Evolutionary conservation across 225 moss, liverwort and hornwort species (phyloP), one percentile per base, ranked within the genome.

Genomic region (Sphagnum tenellum): DNA sequence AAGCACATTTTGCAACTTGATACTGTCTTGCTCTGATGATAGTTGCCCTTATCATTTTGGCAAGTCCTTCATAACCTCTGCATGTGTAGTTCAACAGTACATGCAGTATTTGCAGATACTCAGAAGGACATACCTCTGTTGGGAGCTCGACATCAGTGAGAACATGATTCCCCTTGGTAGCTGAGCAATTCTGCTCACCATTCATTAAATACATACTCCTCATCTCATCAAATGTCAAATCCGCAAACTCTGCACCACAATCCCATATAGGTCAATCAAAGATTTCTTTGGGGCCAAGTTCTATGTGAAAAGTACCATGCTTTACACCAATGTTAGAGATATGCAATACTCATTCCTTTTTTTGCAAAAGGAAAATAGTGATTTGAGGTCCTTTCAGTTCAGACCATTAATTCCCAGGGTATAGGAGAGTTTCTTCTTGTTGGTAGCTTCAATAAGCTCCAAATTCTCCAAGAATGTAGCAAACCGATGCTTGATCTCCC

Each of bases 381-480:
- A 29, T 29, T 29, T 29, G 29, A 29, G 29, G 29, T 29, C 29
- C 29, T 29, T 29, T 29, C 10, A 9, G 4, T 13, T 11, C 81
- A 61, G 72, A 98, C 96, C 73, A 55, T 98, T 98, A 67, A 98
- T 80, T 78, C 80, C 93, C 46, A 98, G 90, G 70, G 80, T 86
- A 79, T 90, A 93, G 5, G 89, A 67, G 66, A 88, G 87, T 44
- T 71, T 79, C 63, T 74, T 70, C 73, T 68, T 84, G 73, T 89
- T 98, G 45, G 90, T 93, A 12, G 60, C 74, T 70, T 89, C 93
- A 11, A 98, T 89, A 29, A 84, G 77, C 79, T 88, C 81, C 64
- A 86, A 75, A 65, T 86, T 98, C 51, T 82, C 83, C 65, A 98
- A 70, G 55, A 88, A 98, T 2, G 72, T 78, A 3, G 69, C 71